phyloP scores from a whole-genome alignment of 2,329 filamentous ascomycete species.

The Aspergillus texensis region DNA sequence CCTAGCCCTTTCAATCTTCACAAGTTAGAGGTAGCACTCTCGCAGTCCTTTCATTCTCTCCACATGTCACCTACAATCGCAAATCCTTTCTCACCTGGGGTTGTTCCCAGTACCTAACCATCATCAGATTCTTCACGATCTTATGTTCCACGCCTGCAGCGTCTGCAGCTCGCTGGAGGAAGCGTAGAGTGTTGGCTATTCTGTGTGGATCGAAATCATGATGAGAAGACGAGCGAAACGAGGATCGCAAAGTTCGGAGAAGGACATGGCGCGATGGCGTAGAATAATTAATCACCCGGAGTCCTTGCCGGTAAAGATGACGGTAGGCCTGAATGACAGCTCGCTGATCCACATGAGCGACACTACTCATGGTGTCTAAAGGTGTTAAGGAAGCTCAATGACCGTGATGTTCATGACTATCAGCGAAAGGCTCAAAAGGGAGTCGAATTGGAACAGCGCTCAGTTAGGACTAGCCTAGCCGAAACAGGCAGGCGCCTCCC shows the following conservation, averaged over 20 bases:
- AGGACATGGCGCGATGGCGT: slow-evolving; percentile 59
- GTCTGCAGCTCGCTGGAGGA: slow-evolving; percentile 46
- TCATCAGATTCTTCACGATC: slow-evolving; percentile 50
- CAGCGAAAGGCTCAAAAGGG: neutral
- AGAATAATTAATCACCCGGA: slow-evolving; percentile 60
- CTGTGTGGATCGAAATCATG: slow-evolving; percentile 42
- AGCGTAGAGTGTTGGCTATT: slow-evolving; percentile 50
- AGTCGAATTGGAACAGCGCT: neutral
- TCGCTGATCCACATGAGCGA: slow-evolving; percentile 21
- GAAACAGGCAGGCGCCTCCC: slow-evolving; percentile 18
- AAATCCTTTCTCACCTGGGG: slow-evolving; percentile 33
- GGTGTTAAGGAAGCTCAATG: neutral
- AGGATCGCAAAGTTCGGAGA: slow-evolving; percentile 45
- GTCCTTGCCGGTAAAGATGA: slow-evolving; percentile 55
- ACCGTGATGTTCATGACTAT: neutral
- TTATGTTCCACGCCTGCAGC: slow-evolving; percentile 48
- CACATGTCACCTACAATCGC: slow-evolving; percentile 32
- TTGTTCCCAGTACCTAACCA: slow-evolving; percentile 48
- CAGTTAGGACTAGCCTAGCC: slow-evolving; percentile 27
- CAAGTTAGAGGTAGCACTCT: slow-evolving; percentile 24
- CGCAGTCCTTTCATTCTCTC: neutral
- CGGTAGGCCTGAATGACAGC: slow-evolving; percentile 58
- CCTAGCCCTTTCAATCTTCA: slow-evolving; percentile 33
- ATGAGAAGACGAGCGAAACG: slow-evolving; percentile 43
- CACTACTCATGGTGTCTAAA: slow-evolving; percentile 11